Base-by-base conservation (phyloP, 2,329 filamentous ascomycete genomes). In the Paracamarosporium sp. region DNA sequence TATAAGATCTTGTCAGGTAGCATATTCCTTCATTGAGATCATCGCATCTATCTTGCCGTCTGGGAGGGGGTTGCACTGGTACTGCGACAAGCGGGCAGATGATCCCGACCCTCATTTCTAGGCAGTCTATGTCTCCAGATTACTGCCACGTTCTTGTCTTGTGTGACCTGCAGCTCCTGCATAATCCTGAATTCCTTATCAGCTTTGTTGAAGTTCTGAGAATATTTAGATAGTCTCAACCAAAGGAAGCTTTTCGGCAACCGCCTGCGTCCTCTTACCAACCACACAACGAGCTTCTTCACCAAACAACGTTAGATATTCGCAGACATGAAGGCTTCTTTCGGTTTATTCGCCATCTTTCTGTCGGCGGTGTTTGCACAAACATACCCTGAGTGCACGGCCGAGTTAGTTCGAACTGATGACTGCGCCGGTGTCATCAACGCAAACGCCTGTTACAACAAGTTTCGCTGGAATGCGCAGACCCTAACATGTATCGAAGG, bases 401-500 rank as follows among this genome's bases (percentile, higher is more conserved):
- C 43, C 27, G 67, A 66, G 28, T 44, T 72, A 12, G 66, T 60
- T 12, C 53, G 57, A 59, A 70, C 64, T 8, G 69, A 74, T 27
- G 69, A 69, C 6, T 73, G 70, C 36, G 67, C 69, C 4, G 60
- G 61, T 31, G 69, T 73, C 41, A 72, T 73, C 58, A 64, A 73
- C 48, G 70, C 71, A 17, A 73, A 72, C 44, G 70, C 70, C 5
- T 74, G 69, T 55, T 72, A 73, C 59, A 73, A 73, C 57, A 62
- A 72, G 53, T 58, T 63, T 35, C 60, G 67, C 11, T 73, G 33
- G 28, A 66, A 65, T 31, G 55, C 63, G 15, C 61, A 63, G 38
- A 68, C 68, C 4, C 47, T 72, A 33, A 56, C 51, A 13, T 73
- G 70, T 33, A 69, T 73, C 20, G 68, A 73, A 46, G 71, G 69